Base-by-base conservation (phyloP, 2,329 filamentous ascomycete genomes). In the Penicillium hesseltinei region DNA sequence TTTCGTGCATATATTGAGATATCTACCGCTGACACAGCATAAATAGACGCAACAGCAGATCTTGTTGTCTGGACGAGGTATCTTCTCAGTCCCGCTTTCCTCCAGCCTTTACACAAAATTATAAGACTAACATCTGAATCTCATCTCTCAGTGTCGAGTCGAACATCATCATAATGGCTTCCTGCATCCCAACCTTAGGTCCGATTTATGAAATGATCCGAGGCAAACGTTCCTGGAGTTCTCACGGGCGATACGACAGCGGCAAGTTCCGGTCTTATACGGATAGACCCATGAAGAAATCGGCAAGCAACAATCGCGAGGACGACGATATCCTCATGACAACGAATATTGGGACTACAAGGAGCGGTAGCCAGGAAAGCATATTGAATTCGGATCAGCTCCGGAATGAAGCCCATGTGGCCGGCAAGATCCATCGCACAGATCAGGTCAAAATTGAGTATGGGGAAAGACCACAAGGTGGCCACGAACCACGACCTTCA, bases 121-220 rank as follows among this genome's bases (percentile, higher is more conserved):
- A 43, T 27, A n/a, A 27, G 15, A n/a, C 35, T 39, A 5, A 49
- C 3, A 17, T 10, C 6, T 25, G 27, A 21, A 8, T n/a, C 11
- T 7, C 7, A 17, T 55, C 21, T 40, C 4, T 17, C 19, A 68
- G 69, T 44, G 61, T 74, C 51, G 72, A 74, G 62, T 67, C 66
- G 11, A 69, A 73, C 54, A 62, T 69, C 36, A 62, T 73, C 59
- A 69, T 75, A 44, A 69, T 74, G 45, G 71, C 71, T 11, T 67
- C 70, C 4, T 74, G 72, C 61, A 74, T 75, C 39, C 72, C 72
- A 9, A 73, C 69, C 33, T 62, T 75, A 1, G 64, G 64, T 21
- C 72, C 72, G 2, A 56, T 74, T 1, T 59, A 72, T 43, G 75
- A 74, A 47, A 53, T 68, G 1, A 52, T 65, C 21, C 59, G 62